These are phyloP conservation scores for Penicillium sp. DNA, from an alignment of 2,329 filamentous ascomycete species.

Conservation along the genomic window DNA sequence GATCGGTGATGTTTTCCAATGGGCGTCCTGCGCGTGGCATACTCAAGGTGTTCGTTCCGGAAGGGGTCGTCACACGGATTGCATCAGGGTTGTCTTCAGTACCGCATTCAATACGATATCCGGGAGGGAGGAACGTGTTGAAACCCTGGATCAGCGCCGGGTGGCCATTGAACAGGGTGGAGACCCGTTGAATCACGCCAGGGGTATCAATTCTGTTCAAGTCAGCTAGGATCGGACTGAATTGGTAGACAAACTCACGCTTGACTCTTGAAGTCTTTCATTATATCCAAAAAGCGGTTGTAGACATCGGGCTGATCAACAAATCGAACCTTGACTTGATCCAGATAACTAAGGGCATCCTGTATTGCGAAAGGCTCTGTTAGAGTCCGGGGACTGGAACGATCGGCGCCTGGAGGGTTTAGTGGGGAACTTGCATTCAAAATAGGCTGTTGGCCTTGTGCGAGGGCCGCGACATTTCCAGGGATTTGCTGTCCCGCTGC, in stretches of 20 bases:
- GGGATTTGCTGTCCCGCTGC: slow-evolving; percentile 45
- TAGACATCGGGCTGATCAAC: slow-evolving; percentile 97
- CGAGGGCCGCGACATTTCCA: slow-evolving; percentile 58
- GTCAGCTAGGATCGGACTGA: not conserved
- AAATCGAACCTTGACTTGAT: slow-evolving; percentile 98
- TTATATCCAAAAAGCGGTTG: slow-evolving; percentile 94
- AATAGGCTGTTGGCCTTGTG: slow-evolving; percentile 82
- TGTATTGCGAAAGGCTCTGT: slow-evolving; percentile 48
- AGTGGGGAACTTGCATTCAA: slow-evolving; percentile 56
- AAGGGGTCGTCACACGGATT: slow-evolving; percentile 94
- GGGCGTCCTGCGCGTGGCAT: slow-evolving; percentile 55
- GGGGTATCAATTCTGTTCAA: slow-evolving; percentile 79
- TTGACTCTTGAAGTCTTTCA: slow-evolving; percentile 99
- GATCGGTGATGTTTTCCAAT: slow-evolving; percentile 34
- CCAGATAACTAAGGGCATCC: slow-evolving; percentile 90
- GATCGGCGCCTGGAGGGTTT: slow-evolving; percentile 4
- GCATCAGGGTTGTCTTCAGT: slow-evolving; percentile 92
- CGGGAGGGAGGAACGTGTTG: slow-evolving; percentile 94
- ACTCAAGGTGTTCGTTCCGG: slow-evolving; percentile 92
- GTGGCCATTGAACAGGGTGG: slow-evolving; percentile 91
- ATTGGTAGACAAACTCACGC: slow-evolving; percentile 60
- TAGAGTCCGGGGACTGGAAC: slow-evolving; percentile 3
- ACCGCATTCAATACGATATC: slow-evolving; percentile 95
- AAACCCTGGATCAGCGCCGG: slow-evolving; percentile 96
- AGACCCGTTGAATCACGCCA: slow-evolving; percentile 94